phyloP scores from a whole-genome alignment of 225 moss, liverwort and hornwort species.

The Rhytidiadelphus loreus region DNA sequence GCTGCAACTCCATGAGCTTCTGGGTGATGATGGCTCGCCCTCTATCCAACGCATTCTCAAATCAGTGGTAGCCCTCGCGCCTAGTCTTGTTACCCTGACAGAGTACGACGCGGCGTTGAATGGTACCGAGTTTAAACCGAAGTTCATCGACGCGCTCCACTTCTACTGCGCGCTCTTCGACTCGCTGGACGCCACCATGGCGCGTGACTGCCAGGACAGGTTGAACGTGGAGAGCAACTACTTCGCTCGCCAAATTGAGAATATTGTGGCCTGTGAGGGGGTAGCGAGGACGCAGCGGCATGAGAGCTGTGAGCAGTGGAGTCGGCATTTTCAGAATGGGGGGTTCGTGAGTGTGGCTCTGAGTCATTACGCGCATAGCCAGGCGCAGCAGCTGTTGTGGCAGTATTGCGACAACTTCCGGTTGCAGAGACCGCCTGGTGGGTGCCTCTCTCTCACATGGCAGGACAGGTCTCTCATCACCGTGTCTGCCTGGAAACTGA shows the following conservation, averaged over 20 bases:
- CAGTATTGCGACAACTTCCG: slow-evolving; percentile 59
- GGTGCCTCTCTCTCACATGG: slow-evolving; percentile 47
- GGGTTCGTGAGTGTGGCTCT: slow-evolving; percentile 30
- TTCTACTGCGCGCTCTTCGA: slow-evolving; percentile 72
- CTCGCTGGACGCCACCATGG: slow-evolving; percentile 53
- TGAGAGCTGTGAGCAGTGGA: slow-evolving; percentile 47
- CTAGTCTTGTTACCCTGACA: slow-evolving; percentile 45
- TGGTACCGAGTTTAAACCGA: slow-evolving; percentile 26
- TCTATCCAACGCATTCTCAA: slow-evolving; percentile 18
- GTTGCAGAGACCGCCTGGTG: slow-evolving; percentile 20
- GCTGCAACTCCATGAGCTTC: slow-evolving; percentile 50
- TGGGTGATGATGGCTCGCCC: slow-evolving; percentile 19
- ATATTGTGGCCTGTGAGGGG: slow-evolving; percentile 48
- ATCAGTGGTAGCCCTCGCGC: slow-evolving; percentile 29
- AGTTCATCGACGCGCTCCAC: slow-evolving; percentile 53
- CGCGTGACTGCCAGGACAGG: slow-evolving; percentile 49
- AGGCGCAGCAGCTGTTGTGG: slow-evolving; percentile 66
- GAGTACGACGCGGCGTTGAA: slow-evolving; percentile 64
- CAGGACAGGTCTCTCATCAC: slow-evolving; percentile 54
- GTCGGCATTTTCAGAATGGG: slow-evolving; percentile 4
- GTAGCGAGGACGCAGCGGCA: slow-evolving; percentile 35
- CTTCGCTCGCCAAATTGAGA: slow-evolving; percentile 52
- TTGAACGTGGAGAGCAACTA: slow-evolving; percentile 53
- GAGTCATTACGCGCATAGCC: slow-evolving; percentile 70
- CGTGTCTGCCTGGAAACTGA: slow-evolving; percentile 51